A percentile compares a stretch with the other conserved stretches of the same genome.
Conservation (phyloP, 2,329 filamentous ascomycete species). For the Aspergillus novofumigatus region DNA sequence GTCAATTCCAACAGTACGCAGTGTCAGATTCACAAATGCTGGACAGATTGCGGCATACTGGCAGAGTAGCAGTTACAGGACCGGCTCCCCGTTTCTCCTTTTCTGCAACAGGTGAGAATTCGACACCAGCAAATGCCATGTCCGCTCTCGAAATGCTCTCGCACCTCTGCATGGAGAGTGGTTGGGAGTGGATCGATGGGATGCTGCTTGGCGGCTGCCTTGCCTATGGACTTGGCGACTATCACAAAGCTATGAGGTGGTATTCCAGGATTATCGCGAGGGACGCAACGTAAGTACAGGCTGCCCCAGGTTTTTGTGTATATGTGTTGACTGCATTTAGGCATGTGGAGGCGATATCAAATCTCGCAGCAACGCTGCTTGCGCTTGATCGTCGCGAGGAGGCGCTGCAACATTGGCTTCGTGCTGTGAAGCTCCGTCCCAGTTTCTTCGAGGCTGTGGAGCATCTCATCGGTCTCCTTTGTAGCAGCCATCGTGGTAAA, state of each 20-base stretch:
- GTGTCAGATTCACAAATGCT: conserved; percentile 25
- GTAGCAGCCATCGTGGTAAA: conserved; percentile 70
- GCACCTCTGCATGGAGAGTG: conserved; percentile 71
- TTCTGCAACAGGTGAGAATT: conserved; percentile 30
- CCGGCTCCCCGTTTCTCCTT: conserved; percentile 30
- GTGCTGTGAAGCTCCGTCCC: conserved; percentile 76
- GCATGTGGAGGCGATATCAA: conserved; percentile 90
- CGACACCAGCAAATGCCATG: conserved; percentile 55
- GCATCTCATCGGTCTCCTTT: conserved; percentile 84
- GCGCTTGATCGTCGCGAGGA: conserved; percentile 78
- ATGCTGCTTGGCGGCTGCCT: conserved; percentile 88
- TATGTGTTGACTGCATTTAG: conserved; percentile 42
- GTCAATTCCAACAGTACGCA: conserved; percentile 22
- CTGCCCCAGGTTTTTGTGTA: conserved; percentile 5
- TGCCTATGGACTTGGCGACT: conserved; percentile 82
- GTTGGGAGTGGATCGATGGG: conserved; percentile 88
- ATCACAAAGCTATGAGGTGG: conserved; percentile 60
- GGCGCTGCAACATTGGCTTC: conserved; percentile 79
- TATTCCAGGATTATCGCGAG: conserved; percentile 54
- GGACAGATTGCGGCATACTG: conserved; percentile 29
- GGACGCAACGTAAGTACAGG: conserved; percentile 50
- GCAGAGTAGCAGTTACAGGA: conserved; percentile 29
- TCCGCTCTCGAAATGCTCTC: conserved; percentile 68
- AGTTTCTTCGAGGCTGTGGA: conserved; percentile 93
- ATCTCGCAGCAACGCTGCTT: conserved; percentile 83